Conservation (phyloP, 495 filamentous ascomycete species). For the Penicillium fimorum region DNA sequence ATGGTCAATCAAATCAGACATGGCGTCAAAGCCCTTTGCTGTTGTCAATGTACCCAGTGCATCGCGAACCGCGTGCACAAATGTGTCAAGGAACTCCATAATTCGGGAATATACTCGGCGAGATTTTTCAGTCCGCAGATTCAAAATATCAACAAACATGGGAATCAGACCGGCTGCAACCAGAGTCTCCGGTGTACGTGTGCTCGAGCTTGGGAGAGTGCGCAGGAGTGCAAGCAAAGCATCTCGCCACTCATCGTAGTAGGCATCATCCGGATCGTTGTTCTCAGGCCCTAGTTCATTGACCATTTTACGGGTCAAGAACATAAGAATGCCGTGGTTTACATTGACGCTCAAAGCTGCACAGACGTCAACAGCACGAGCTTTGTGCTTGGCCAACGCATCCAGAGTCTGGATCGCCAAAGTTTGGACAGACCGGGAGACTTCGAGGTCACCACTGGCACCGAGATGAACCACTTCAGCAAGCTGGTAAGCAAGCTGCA, state of each 20-base stretch:
- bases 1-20: conserved; percentile 78
- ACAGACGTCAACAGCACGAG: conserved; percentile 75
- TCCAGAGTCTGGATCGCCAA: conserved; percentile 78
- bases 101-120: conserved; percentile 77
- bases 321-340: conserved; percentile 94
- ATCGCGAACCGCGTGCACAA: conserved; percentile 76
- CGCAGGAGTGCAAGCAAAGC: conserved; percentile 78
- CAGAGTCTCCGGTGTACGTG: conserved; percentile 69
- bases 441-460: conserved; percentile 59
- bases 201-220: conserved; percentile 65
- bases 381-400: conserved; percentile 73
- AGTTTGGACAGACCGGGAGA: conserved; percentile 77
- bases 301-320: conserved; percentile 85
- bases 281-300: conserved; percentile 68
- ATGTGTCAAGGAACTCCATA: conserved; percentile 79
- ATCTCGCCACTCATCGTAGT: conserved; percentile 84
- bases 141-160: conserved; percentile 85
- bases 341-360: conserved; percentile 87
- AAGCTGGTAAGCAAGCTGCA: conserved; percentile 89
- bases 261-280: conserved; percentile 54
- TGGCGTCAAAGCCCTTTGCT: conserved; percentile 78
- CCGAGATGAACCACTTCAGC: conserved; percentile 80
- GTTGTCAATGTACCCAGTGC: conserved; percentile 76
- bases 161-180: conserved; percentile 84
- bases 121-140: conserved; percentile 76